Evolutionary conservation across 1,284 basidiomycete species (phyloP).

Genomic region (Ustilago loliicola): DNA sequence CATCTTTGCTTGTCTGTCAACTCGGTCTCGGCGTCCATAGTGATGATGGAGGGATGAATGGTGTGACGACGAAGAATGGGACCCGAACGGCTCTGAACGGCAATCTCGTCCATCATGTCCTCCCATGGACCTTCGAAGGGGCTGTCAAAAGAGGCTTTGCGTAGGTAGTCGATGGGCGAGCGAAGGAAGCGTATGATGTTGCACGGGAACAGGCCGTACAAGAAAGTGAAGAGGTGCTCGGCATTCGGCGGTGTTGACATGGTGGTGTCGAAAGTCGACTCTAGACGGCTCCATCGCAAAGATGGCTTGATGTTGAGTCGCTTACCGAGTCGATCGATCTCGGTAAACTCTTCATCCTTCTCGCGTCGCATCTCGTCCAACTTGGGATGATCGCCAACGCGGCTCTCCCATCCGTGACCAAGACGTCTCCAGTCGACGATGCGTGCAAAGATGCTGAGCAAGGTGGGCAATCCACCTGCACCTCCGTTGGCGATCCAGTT

Average conservation of each 20-base stretch:
- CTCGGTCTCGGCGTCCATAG: constrained; percentile 77
- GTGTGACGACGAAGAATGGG: constrained; percentile 79
- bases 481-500: constrained; percentile 65
- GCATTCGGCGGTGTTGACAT: constrained; percentile 61
- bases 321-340: constrained; percentile 59
- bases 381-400: constrained; percentile 44
- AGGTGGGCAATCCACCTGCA: constrained; percentile 56
- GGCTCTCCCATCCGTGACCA: constrained; percentile 56
- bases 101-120: constrained; percentile 76
- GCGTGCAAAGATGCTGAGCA: constrained; percentile 64
- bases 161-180: constrained; percentile 77
- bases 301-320: constrained; percentile 51
- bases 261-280: constrained; percentile 55
- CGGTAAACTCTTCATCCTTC: constrained; percentile 56
- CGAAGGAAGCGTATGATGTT: constrained; percentile 83
- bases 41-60: constrained; percentile 81
- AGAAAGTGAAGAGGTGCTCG: constrained; percentile 76
- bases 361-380: constrained; percentile 44
- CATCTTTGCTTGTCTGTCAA: constrained; percentile 78
- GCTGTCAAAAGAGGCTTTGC: constrained; percentile 77
- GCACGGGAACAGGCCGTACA: constrained; percentile 90
- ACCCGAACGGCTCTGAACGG: constrained; percentile 71
- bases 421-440: constrained; percentile 64
- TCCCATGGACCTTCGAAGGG: constrained; percentile 70
- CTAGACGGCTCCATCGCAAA: constrained; percentile 58